These are phyloP conservation scores for Coemansia sp. DNA, from an alignment of 192 early-diverging fungal species.

Conservation along the genomic window DNA sequence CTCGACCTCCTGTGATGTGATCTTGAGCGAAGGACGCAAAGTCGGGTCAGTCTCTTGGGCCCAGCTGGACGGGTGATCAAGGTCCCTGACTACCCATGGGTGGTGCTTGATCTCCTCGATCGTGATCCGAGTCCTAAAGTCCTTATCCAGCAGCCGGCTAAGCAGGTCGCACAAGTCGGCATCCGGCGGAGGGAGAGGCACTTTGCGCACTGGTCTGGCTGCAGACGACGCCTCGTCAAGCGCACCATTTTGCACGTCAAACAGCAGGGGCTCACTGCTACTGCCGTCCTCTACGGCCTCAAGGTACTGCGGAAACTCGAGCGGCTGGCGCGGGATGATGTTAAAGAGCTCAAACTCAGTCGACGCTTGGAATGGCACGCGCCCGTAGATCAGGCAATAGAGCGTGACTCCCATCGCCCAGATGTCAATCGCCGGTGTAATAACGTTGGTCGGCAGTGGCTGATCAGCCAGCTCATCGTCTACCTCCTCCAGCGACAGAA, in stretches of 20 bases:
- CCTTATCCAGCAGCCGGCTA: slow-evolving; percentile 78
- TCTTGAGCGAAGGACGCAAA: slow-evolving; percentile 66
- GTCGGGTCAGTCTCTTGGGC: slow-evolving; percentile 77
- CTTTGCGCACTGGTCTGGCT: slow-evolving; percentile 1
- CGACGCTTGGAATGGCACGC: slow-evolving; percentile 90
- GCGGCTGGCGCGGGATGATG: slow-evolving; percentile 77
- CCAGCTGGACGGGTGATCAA: slow-evolving; percentile 73
- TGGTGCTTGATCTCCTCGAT: slow-evolving; percentile 91
- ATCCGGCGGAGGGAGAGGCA: slow-evolving; percentile 56
- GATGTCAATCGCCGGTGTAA: slow-evolving; percentile 91
- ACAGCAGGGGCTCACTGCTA: slow-evolving; percentile 16
- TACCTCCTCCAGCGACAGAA: slow-evolving; percentile 22
- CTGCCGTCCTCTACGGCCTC: slow-evolving; percentile 20
- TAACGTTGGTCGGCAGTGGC: slow-evolving; percentile 57
- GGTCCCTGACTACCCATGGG: slow-evolving; percentile 83
- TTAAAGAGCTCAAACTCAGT: slow-evolving; percentile 97
- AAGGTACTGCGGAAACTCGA: slow-evolving; percentile 58
- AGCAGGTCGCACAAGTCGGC: slow-evolving; percentile 75
- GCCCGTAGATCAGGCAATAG: slow-evolving; percentile 92
- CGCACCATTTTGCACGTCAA: neutral
- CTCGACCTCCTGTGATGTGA: slow-evolving; percentile 85
- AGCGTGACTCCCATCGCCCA: slow-evolving; percentile 98
- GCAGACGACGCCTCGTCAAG: slow-evolving; percentile 7
- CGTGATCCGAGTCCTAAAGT: slow-evolving; percentile 81
- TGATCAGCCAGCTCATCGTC: slow-evolving; percentile 22